Evolutionary conservation across 805 yeast genomes (phyloP).

Genomic region (Pichia occidentalis): DNA sequence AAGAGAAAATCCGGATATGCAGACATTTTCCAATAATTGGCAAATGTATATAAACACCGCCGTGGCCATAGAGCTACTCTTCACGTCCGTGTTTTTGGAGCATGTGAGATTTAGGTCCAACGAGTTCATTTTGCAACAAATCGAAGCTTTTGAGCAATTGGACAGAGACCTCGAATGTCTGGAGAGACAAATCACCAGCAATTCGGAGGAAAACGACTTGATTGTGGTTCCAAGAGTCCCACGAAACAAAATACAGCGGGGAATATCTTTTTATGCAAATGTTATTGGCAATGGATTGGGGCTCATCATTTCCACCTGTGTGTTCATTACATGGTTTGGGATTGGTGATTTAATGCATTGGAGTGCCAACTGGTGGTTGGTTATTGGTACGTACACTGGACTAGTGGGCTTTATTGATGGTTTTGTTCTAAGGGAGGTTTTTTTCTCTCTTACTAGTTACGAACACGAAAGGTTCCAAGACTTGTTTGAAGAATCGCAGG

Average conservation of each 20-base stretch:
- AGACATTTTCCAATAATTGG: conserved; percentile 32
- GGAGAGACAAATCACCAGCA: conserved; percentile 1
- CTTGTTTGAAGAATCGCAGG: conserved; percentile 30
- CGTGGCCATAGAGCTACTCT: conserved; percentile 31
- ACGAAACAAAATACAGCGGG: conserved; percentile 13
- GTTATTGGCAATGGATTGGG: conserved; percentile 39
- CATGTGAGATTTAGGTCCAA: conserved; percentile 36
- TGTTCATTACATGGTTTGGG: conserved; percentile 32
- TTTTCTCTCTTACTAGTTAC: conserved; percentile 23
- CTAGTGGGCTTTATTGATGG: conserved; percentile 39
- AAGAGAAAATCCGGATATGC: conserved; percentile 11
- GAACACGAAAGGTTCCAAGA: conserved; percentile 21
- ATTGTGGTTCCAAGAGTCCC: conserved; percentile 25
- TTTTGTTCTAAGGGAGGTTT: conserved; percentile 35
- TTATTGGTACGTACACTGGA: conserved; percentile 42
- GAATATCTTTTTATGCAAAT: conserved; percentile 32
- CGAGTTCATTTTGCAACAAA: conserved; percentile 22
- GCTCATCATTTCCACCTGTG: conserved; percentile 28
- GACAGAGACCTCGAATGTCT: conserved; percentile 28
- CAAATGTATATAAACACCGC: conserved; percentile 39
- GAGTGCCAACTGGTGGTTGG: conserved; percentile 39
- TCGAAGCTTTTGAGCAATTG: conserved; percentile 18
- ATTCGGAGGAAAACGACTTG: conserved; percentile 20
- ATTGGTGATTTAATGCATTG: conserved; percentile 34
- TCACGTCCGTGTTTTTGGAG: conserved; percentile 34